Conservation (phyloP, 768 basidiomycete genomes). For the Chalciporus pseudorubinellus region DNA sequence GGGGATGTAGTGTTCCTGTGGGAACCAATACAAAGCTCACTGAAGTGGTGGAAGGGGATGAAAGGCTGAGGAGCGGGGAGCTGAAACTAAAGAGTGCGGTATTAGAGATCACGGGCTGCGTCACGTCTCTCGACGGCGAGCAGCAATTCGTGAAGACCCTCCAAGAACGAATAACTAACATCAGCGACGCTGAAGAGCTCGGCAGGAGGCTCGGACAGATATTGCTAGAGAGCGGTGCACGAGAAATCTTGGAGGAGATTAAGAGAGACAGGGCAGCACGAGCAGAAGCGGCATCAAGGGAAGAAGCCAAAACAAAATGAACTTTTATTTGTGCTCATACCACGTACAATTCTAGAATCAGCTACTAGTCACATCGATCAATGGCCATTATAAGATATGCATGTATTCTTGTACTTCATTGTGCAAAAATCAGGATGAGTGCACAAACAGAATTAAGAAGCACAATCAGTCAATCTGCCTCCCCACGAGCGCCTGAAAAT, state of each 20-base stretch:
- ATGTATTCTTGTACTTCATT: conserved; percentile 26
- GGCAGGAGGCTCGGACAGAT: conserved; percentile 64
- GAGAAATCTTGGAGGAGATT: conserved; percentile 80
- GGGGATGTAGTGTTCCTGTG: conserved; percentile 96
- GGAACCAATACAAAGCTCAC: conserved; percentile 64
- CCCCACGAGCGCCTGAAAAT: conserved; percentile 67
- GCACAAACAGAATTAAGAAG: conserved; percentile 20
- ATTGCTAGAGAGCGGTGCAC: conserved; percentile 70
- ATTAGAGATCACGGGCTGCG: conserved; percentile 73
- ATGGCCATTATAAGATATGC: conserved; percentile 17
- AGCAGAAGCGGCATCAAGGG: conserved; percentile 39
- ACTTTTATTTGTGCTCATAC: background rate
- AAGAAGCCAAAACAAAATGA: conserved; percentile 23
- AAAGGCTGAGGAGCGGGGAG: conserved; percentile 32
- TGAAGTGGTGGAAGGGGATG: conserved; percentile 29
- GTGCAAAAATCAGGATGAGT: conserved; percentile 12
- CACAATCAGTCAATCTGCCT: conserved; percentile 47
- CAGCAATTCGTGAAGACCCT: conserved; percentile 68
- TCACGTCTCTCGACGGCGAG: conserved; percentile 78
- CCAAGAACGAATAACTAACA: conserved; percentile 46
- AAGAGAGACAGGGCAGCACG: conserved; percentile 58
- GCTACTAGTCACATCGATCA: no score
- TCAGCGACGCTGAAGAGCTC: conserved; percentile 62
- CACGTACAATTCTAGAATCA: background rate
- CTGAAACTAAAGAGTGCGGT: conserved; percentile 31